A percentile compares a stretch with the other conserved stretches of the same genome.
Evolutionary conservation across 495 filamentous ascomycete genomes (phyloP).

Genomic region (Usnea hakonensis): DNA sequence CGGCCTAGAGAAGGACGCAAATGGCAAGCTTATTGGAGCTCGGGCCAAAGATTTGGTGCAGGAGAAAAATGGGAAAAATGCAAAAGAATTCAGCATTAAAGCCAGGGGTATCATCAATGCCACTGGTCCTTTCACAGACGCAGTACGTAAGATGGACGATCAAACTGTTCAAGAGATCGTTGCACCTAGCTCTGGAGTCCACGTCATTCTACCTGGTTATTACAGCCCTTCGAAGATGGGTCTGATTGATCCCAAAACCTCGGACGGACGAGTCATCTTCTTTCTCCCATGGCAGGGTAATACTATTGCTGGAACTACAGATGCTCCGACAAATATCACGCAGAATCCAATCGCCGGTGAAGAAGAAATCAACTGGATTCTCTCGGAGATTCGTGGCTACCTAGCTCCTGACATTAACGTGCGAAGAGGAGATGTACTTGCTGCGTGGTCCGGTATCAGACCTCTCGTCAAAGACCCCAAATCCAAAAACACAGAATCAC

Average conservation of each 20-base stretch:
- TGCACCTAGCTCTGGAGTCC: slow-evolving; percentile 86
- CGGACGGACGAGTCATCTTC: slow-evolving; percentile 96
- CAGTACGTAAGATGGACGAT: slow-evolving; percentile 85
- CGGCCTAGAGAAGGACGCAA: slow-evolving; percentile 67
- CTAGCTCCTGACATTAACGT: slow-evolving; percentile 90
- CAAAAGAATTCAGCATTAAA: slow-evolving; percentile 62
- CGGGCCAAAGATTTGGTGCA: slow-evolving; percentile 65
- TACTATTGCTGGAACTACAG: slow-evolving; percentile 95
- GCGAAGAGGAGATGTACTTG: slow-evolving; percentile 86
- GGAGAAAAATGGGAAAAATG: slow-evolving; percentile 45
- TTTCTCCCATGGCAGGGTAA: slow-evolving; percentile 99
- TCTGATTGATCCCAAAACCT: slow-evolving; percentile 87
- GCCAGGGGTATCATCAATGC: slow-evolving; percentile 95
- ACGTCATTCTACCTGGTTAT: slow-evolving; percentile 92
- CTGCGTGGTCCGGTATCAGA: slow-evolving; percentile 91
- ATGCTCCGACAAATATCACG: slow-evolving; percentile 72
- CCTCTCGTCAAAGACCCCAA: slow-evolving; percentile 92
- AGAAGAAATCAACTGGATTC: slow-evolving; percentile 93
- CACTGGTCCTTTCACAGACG: slow-evolving; percentile 91
- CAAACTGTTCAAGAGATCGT: slow-evolving; percentile 74
- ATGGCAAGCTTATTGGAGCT: slow-evolving; percentile 75
- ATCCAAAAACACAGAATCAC: slow-evolving; percentile 84
- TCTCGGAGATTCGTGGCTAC: slow-evolving; percentile 83
- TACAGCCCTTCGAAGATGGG: slow-evolving; percentile 95
- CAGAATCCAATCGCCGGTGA: slow-evolving; percentile 84